These are phyloP conservation scores for Chytridiales sp. DNA, from an alignment of 371 early-diverging fungal genomes.

Conservation along the genomic window DNA sequence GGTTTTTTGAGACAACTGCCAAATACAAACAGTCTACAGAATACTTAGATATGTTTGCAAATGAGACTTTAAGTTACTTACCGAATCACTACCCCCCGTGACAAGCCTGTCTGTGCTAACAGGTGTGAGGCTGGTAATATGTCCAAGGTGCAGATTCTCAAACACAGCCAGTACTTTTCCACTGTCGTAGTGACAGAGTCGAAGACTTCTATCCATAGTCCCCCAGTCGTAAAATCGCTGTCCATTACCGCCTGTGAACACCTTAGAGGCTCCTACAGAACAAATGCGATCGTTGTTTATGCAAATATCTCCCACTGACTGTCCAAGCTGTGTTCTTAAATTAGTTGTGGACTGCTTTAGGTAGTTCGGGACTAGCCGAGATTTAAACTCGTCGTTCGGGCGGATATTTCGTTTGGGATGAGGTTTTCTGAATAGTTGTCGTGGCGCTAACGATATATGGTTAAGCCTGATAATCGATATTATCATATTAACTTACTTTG, in stretches of 20 bases:
- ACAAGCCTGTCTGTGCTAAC: conserved; percentile 65
- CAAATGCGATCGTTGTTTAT: neutral
- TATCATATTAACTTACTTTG: conserved; percentile 52
- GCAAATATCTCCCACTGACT: conserved; percentile 1
- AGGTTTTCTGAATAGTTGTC: conserved; percentile 77
- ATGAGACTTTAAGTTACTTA: conserved; percentile 29
- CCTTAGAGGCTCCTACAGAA: conserved; percentile 5
- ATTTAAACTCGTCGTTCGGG: neutral
- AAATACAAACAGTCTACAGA: conserved; percentile 63
- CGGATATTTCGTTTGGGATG: conserved; percentile 54
- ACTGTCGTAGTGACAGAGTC: conserved; percentile 62
- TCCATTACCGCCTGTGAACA: conserved; percentile 19
- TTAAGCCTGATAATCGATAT: neutral
- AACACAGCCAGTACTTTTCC: conserved; percentile 63
- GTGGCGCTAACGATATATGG: conserved; percentile 50
- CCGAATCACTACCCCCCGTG: conserved; percentile 71
- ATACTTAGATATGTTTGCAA: neutral
- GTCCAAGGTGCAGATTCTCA: conserved; percentile 71
- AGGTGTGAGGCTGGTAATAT: conserved; percentile 65
- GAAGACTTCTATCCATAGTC: conserved; percentile 65
- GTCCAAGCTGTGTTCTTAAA: neutral
- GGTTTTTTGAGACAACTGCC: conserved; percentile 51
- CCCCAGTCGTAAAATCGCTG: conserved; percentile 72
- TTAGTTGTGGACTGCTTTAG: neutral
- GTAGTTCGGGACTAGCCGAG: neutral